These are phyloP conservation scores for Hepatocystis sp. DNA, from an alignment of 169 alveolate genomes.

Conservation along the genomic window DNA sequence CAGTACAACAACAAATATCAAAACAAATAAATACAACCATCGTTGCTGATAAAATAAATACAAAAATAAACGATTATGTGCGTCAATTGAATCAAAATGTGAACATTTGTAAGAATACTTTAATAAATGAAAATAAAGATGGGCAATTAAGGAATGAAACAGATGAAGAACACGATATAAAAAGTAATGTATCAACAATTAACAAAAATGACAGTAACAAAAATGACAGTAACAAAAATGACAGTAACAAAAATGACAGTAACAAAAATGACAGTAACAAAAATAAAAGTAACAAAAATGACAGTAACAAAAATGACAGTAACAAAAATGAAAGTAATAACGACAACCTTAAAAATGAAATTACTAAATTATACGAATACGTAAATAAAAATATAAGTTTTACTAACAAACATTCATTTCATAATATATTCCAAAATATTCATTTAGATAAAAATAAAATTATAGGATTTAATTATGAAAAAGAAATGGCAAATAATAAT, in stretches of 20 bases:
- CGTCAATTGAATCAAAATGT: too few species aligned
- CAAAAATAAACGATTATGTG: too few species aligned
- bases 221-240: not conserved
- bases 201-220: too few species aligned
- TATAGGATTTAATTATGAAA: conserved; percentile 34
- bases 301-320: not conserved
- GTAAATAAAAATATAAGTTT: conserved; percentile 14
- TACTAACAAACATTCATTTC: conserved; percentile 30
- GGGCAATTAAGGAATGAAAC: too few species aligned
- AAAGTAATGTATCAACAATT: too few species aligned
- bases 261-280: not conserved
- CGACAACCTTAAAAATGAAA: conserved; percentile 6
- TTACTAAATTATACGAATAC: conserved; percentile 30
- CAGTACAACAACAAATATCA: too few species aligned
- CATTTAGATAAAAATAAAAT: conserved; percentile 19
- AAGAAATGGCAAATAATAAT: conserved; percentile 1
- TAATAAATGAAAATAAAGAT: too few species aligned
- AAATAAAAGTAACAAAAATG: not conserved
- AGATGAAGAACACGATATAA: too few species aligned
- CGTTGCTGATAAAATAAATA: too few species aligned
- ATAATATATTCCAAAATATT: conserved; percentile 7
- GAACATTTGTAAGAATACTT: too few species aligned
- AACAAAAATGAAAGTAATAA: not conserved
- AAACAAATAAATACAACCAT: too few species aligned
- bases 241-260: not conserved